Evolutionary conservation across 208 protist genomes (phyloP).

Genomic region (Herpetomonas samuelpessoai): DNA sequence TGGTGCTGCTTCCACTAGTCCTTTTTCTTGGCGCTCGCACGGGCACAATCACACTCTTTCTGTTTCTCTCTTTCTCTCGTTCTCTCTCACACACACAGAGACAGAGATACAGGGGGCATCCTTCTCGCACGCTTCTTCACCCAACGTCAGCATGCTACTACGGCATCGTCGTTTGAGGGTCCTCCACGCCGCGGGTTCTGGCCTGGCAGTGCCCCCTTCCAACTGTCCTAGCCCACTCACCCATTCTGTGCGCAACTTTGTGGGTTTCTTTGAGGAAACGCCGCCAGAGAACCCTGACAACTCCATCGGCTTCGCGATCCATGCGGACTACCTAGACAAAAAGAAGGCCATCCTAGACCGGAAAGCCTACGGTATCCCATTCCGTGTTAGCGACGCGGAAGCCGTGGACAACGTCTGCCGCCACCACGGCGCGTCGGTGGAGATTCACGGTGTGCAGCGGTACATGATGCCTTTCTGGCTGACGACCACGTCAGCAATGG

Average conservation of each 20-base stretch:
- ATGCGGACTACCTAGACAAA: conserved; percentile 60
- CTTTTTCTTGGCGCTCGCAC: too few relatives aligned
- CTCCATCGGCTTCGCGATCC: conserved; percentile 63
- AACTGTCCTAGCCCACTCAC: neutral
- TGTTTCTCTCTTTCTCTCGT: too few relatives aligned
- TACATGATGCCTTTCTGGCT: conserved; percentile 90
- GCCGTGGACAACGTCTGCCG: conserved; percentile 73
- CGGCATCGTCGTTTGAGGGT: neutral
- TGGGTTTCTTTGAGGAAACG: conserved; percentile 63
- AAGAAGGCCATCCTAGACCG: conserved; percentile 58
- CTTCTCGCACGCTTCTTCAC: too few relatives aligned
- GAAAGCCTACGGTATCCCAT: conserved; percentile 79
- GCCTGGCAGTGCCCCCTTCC: neutral
- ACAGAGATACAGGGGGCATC: too few relatives aligned
- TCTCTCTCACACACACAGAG: too few relatives aligned
- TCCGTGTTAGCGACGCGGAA: conserved; percentile 71
- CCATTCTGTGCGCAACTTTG: conserved; percentile 27
- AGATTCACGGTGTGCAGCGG: conserved; percentile 62
- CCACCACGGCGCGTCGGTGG: conserved; percentile 68
- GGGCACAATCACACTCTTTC: too few relatives aligned
- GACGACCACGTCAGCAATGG: conserved; percentile 53
- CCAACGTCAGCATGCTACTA: neutral
- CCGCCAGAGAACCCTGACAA: conserved; percentile 11
- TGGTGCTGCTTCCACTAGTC: too few relatives aligned
- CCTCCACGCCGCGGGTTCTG: neutral